Percentiles rank a stretch among this genome's conserved stretches.
Conservation (phyloP, 192 early-diverging fungal genomes). For the Phycomyces blakesleeanus region DNA sequence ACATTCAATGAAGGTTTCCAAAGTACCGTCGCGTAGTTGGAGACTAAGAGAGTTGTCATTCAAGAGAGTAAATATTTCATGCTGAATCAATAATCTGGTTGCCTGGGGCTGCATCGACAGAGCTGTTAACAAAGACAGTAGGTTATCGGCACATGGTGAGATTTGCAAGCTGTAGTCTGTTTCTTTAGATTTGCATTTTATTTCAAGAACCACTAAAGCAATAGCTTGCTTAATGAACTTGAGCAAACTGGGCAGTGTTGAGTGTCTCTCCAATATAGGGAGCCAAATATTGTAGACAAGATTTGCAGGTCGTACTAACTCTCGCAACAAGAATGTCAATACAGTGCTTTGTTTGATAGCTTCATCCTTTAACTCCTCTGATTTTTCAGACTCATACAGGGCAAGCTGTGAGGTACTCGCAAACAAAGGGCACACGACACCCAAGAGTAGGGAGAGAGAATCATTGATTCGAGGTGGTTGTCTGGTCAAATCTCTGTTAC, state of each 20-base stretch:
- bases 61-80: slow-evolving; percentile 38
- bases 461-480: background rate
- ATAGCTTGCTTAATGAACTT: slow-evolving; percentile 31
- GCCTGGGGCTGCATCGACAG: slow-evolving; percentile 40
- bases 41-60: slow-evolving; percentile 38
- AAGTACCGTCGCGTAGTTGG: slow-evolving; percentile 33
- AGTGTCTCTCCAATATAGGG: slow-evolving; percentile 28
- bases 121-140: slow-evolving; percentile 38
- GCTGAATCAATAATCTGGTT: slow-evolving; percentile 29
- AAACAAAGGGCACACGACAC: background rate
- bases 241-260: slow-evolving; percentile 34
- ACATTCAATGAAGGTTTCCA: slow-evolving; percentile 31
- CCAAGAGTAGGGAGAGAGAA: background rate
- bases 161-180: slow-evolving; percentile 6
- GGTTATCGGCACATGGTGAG: slow-evolving; percentile 43
- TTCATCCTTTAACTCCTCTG: background rate
- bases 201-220: slow-evolving; percentile 30
- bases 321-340: slow-evolving; percentile 34
- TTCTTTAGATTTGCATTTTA: slow-evolving; percentile 20
- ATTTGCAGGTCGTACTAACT: slow-evolving; percentile 35
- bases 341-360: slow-evolving; percentile 38
- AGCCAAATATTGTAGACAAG: slow-evolving; percentile 38
- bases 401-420: background rate
- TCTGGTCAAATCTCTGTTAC: background rate
- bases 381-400: background rate